phyloP scores from a whole-genome alignment of 2,329 filamentous ascomycete genomes.

The Penicillium sp. region DNA sequence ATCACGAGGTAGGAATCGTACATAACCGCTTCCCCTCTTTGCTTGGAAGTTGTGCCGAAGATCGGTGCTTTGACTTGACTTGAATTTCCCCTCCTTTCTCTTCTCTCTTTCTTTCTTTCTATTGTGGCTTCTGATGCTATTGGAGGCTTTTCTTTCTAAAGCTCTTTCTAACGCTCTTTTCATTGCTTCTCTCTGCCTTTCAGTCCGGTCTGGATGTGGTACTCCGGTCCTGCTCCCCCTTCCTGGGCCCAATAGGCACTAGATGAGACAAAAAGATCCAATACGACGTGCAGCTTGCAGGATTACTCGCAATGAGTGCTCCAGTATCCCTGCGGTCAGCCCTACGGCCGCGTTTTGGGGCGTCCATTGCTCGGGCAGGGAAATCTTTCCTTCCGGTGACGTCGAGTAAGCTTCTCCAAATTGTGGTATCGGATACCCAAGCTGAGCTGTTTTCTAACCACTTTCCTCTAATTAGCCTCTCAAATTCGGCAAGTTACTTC shows the following conservation, averaged over 20 bases:
- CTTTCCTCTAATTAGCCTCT: conserved; percentile 12
- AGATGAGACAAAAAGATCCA: conserved; percentile 6
- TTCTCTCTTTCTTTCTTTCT: not conserved
- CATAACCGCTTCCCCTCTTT: conserved; percentile 4
- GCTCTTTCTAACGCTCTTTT: not conserved
- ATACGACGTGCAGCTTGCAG: not conserved
- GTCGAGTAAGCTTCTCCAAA: conserved; percentile 22
- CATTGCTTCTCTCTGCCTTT: not conserved
- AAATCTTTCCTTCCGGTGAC: conserved; percentile 19
- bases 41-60: conserved; percentile 2
- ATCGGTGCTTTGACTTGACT: conserved; percentile 2
- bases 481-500: conserved; percentile 16
- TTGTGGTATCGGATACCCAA: not conserved
- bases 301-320: conserved; percentile 25
- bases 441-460: not conserved
- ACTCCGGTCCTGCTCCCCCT: not conserved
- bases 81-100: conserved; percentile 1
- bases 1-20: not conserved
- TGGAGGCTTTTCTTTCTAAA: not conserved
- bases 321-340: conserved; percentile 27
- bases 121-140: not conserved
- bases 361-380: conserved; percentile 21
- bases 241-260: not conserved
- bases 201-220: conserved; percentile 4
- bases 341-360: conserved; percentile 27